Conservation (phyloP, 371 early-diverging fungal species). For the Mucor saturninus region DNA sequence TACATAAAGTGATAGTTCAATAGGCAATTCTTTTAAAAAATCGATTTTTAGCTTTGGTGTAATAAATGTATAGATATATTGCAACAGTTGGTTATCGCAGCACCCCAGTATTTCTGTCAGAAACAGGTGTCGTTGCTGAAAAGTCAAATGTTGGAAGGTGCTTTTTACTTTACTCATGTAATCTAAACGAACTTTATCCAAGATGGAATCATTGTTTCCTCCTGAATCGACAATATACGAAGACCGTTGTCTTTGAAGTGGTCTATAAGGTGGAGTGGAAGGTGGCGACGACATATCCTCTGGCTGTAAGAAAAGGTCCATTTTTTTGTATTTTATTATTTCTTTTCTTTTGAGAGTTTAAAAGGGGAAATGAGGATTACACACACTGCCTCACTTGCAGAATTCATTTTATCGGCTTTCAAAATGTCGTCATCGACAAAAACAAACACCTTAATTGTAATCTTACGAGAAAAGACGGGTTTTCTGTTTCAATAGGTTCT, state of each 20-base stretch:
- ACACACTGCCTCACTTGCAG: background rate
- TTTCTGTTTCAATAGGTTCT: no score
- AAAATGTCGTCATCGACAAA: slow-evolving; percentile 1
- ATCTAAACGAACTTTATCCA: slow-evolving; percentile 24
- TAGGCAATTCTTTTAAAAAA: slow-evolving; percentile 70
- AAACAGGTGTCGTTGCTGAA: slow-evolving; percentile 32
- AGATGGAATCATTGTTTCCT: slow-evolving; percentile 6
- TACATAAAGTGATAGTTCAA: slow-evolving; percentile 73
- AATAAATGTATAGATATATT: slow-evolving; percentile 51
- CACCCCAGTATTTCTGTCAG: slow-evolving; percentile 41
- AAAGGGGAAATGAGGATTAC: background rate
- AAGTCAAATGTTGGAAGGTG: slow-evolving; percentile 33
- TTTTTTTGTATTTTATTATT: background rate
- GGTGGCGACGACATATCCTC: slow-evolving; percentile 25
- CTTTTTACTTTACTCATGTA: slow-evolving; percentile 32
- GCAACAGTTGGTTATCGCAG: slow-evolving; percentile 55
- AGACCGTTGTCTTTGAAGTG: slow-evolving; percentile 28
- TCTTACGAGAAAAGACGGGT: no score
- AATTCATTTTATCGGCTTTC: background rate
- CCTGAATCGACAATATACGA: slow-evolving; percentile 21
- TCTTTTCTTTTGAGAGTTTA: background rate
- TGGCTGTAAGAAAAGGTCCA: slow-evolving; percentile 16
- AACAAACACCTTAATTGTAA: background rate
- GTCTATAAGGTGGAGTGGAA: slow-evolving; percentile 18
- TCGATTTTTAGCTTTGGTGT: slow-evolving; percentile 72